phyloP scores from a whole-genome alignment of 768 basidiomycete genomes.

The Panaeolus cyanescens region DNA sequence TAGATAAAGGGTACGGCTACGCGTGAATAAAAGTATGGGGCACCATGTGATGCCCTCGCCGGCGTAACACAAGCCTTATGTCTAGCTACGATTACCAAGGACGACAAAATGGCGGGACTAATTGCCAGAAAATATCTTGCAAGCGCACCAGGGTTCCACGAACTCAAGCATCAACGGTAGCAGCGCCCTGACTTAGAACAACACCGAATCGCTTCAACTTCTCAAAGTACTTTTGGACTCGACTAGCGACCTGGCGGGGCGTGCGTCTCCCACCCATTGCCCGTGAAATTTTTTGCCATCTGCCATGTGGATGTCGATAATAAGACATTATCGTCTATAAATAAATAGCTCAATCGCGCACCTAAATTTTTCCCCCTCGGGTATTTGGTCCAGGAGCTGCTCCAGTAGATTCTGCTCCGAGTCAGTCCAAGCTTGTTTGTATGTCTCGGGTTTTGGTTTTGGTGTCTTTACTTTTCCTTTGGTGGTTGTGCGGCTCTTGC shows the following conservation, averaged over 20 bases:
- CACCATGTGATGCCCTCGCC: neutral
- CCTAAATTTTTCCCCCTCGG: slow-evolving; percentile 77
- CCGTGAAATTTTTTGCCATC: slow-evolving; percentile 80
- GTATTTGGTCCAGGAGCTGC: slow-evolving; percentile 71
- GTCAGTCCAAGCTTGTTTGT: slow-evolving; percentile 78
- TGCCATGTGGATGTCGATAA: slow-evolving; percentile 23
- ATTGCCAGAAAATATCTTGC: neutral
- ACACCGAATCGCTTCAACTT: slow-evolving; percentile 76
- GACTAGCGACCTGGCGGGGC: slow-evolving; percentile 83
- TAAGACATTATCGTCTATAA: neutral
- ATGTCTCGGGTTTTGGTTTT: slow-evolving; percentile 69
- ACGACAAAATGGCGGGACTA: neutral
- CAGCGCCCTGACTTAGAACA: slow-evolving; percentile 9
- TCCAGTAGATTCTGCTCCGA: slow-evolving; percentile 80
- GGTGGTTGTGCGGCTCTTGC: neutral
- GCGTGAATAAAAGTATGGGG: neutral
- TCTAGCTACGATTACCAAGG: neutral
- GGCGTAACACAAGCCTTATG: neutral
- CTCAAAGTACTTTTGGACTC: slow-evolving; percentile 87
- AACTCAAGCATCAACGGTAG: neutral
- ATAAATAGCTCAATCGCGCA: slow-evolving; percentile 27
- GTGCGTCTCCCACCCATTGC: slow-evolving; percentile 81
- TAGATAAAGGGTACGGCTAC: neutral
- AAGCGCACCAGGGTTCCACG: neutral
- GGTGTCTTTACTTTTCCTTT: slow-evolving; percentile 16